phyloP scores from a whole-genome alignment of 306 rosid species.

The Hippophae gyantsensis region DNA sequence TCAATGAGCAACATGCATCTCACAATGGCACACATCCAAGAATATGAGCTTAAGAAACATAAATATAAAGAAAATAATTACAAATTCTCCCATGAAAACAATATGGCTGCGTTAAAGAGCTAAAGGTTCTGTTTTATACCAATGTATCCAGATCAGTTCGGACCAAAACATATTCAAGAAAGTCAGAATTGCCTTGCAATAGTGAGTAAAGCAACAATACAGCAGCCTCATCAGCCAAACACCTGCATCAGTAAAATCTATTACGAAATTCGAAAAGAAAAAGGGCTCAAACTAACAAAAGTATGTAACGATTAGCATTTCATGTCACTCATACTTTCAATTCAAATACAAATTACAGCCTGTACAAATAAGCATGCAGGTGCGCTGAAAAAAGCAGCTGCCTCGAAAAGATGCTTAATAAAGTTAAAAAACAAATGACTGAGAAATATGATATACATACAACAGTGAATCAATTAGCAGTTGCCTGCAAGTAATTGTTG shows the following conservation, averaged over 20 bases:
- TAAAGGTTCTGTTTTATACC: conserved; percentile 46
- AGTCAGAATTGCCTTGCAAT: conserved; percentile 86
- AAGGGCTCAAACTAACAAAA: not conserved
- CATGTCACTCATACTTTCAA: no score
- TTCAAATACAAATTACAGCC: no score
- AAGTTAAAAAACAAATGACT: no score
- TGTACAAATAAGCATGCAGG: no score
- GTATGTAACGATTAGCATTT: not conserved
- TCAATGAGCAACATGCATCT: not conserved
- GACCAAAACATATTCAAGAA: conserved; percentile 94
- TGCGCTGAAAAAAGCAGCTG: no score
- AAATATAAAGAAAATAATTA: not conserved
- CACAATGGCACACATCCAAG: not conserved
- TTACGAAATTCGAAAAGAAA: not conserved
- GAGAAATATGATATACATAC: no score
- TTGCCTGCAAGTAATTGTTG: no score
- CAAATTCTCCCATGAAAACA: not conserved
- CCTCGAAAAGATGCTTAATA: no score
- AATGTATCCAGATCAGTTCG: conserved; percentile 96
- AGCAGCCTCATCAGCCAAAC: conserved; percentile 89
- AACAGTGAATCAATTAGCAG: no score
- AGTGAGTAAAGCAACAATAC: conserved; percentile 88
- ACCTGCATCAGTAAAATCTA: conserved; percentile 36
- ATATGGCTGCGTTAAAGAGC: not conserved
- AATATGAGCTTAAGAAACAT: not conserved